Conservation (phyloP, 1,284 basidiomycete genomes). For the Bjerkandera adusta region DNA sequence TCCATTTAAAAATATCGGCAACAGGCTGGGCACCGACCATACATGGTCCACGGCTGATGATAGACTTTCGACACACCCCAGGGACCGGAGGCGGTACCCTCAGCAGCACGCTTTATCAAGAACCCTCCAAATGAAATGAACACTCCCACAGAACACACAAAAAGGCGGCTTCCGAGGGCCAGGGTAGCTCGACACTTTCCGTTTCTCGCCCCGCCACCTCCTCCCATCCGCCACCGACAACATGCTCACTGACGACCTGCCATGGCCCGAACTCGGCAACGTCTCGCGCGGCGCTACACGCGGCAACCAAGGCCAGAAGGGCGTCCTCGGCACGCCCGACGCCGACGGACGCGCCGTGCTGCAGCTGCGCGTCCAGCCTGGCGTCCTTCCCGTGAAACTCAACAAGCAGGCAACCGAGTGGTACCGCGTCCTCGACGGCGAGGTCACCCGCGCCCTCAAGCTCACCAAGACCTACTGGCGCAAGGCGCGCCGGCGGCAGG, state of each 20-base stretch:
- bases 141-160: slow-evolving; percentile 19
- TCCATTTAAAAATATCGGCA: too few species aligned
- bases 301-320: slow-evolving; percentile 81
- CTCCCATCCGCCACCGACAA: slow-evolving; percentile 8
- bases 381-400: slow-evolving; percentile 68
- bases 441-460: slow-evolving; percentile 75
- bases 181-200: slow-evolving; percentile 14
- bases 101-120: slow-evolving; percentile 16
- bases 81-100: slow-evolving; percentile 18
- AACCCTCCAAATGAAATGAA: slow-evolving; percentile 11
- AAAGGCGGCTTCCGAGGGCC: slow-evolving; percentile 12
- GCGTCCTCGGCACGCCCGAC: slow-evolving; percentile 65
- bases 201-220: slow-evolving; percentile 12
- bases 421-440: slow-evolving; percentile 71
- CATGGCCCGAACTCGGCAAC: slow-evolving; percentile 81
- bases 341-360: slow-evolving; percentile 66
- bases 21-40: neutral
- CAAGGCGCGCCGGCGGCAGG: slow-evolving; percentile 71
- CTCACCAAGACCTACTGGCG: slow-evolving; percentile 82
- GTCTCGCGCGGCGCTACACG: slow-evolving; percentile 79
- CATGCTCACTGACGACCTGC: slow-evolving; percentile 70
- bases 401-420: slow-evolving; percentile 75
- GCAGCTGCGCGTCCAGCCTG: slow-evolving; percentile 76
- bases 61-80: slow-evolving; percentile 7
- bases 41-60: slow-evolving; percentile 4